Evolutionary conservation across 768 basidiomycete species (phyloP), one percentile per base, ranked within the genome.

Genomic region (Tricholoma hemisulphureum): DNA sequence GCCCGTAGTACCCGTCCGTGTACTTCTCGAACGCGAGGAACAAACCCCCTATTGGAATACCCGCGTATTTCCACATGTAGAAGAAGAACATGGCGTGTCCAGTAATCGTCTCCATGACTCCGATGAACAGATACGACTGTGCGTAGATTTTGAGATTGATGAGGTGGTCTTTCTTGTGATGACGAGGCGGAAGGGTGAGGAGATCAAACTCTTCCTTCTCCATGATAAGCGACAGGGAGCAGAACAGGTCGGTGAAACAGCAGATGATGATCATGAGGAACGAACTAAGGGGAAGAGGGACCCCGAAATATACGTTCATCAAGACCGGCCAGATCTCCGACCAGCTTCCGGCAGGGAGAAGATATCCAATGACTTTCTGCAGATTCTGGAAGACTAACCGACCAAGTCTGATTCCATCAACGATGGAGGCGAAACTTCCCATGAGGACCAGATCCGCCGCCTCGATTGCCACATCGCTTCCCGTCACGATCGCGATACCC

Each of bases 321-420:
- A 86, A 71, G 52, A 87, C 82, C 0, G 73, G 75, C 73, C 83
- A 78, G 57, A 84, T 78, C 61, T 86, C 83, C 16, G 83, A 80
- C 71, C 84, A 87, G 20, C 79, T 80, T 28, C 83, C 81, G n/a
- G 80, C 77, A 9, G 79, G 80, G 67, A 80, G 74, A 8, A 80
- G 64, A 57, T 79, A 77, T n/a, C 77, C 61, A 16, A 76, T 75
- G 39, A 80, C 69, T 75, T 83, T 79, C 77, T 81, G 77, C 55
- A 86, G 62, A 61, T 86, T 86, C 62, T 84, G 82, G 58, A 85
- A 85, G 1, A 83, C 79, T 37, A 83, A 68, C 34, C 84, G 80
- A 51, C 85, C 85, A 67, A 84, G 79, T 61, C 83, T 76, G 58
- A 86, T 82, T 1, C 82, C 85, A 54, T 79, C 75, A 4, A 78